A percentile compares a stretch with the other conserved stretches of the same genome.
These are phyloP conservation scores for Aspergillus kassunensis DNA, from an alignment of 495 filamentous ascomycete species.

Conservation along the genomic window DNA sequence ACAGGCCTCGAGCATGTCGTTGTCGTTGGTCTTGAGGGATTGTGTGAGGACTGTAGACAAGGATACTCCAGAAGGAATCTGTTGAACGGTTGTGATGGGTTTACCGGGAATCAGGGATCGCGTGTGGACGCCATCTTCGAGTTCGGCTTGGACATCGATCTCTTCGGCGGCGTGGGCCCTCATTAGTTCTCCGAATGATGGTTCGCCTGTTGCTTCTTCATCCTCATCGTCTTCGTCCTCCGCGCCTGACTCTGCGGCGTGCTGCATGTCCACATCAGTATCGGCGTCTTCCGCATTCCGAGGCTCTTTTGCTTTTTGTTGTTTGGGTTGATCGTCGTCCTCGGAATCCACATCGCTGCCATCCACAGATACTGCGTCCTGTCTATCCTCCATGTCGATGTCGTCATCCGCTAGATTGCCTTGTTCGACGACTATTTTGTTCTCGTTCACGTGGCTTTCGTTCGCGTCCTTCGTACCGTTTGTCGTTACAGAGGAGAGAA, in stretches of 20 bases:
- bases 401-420: constrained; percentile 41
- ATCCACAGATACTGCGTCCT: constrained; percentile 32
- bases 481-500: constrained; percentile 42
- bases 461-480: constrained; percentile 58
- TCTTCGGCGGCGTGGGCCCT: constrained; percentile 63
- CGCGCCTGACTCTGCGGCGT: constrained; percentile 32
- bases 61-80: constrained; percentile 70
- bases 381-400: constrained; percentile 49
- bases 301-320: constrained; percentile 33
- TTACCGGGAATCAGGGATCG: constrained; percentile 37
- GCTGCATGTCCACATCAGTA: constrained; percentile 44
- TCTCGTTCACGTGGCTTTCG: constrained; percentile 68
- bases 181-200: constrained; percentile 84
- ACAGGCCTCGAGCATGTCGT: constrained; percentile 82
- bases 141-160: constrained; percentile 68
- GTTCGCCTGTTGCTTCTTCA: constrained; percentile 55
- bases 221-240: constrained; percentile 30
- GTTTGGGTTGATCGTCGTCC: constrained; percentile 39
- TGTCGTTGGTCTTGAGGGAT: constrained; percentile 87
- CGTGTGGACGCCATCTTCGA: constrained; percentile 39
- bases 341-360: constrained; percentile 33
- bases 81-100: constrained; percentile 38
- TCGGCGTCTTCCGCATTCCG: constrained; percentile 28
- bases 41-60: constrained; percentile 87
- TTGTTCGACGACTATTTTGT: constrained; percentile 59